phyloP scores from a whole-genome alignment of 768 basidiomycete genomes.

The Panellus pusillus region DNA sequence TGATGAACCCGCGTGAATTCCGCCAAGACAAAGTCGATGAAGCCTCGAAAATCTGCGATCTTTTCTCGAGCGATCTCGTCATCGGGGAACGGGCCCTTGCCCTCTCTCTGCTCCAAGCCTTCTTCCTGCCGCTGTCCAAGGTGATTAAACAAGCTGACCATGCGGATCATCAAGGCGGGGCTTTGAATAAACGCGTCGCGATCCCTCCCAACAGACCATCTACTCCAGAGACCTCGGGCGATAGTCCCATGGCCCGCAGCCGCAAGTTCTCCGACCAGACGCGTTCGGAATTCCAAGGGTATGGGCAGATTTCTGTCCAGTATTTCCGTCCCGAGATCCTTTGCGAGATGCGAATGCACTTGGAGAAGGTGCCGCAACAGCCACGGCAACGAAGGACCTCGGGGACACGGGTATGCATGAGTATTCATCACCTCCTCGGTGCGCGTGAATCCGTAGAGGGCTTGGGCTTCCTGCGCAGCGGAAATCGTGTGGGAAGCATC shows the following conservation, averaged over 20 bases:
- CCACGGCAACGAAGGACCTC: slow-evolving; percentile 46
- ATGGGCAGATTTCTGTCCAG: slow-evolving; percentile 41
- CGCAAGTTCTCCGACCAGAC: slow-evolving; percentile 50
- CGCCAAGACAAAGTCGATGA: slow-evolving; percentile 46
- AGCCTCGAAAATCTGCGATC: slow-evolving; percentile 31
- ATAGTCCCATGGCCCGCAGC: slow-evolving; percentile 44
- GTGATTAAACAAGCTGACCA: slow-evolving; percentile 48
- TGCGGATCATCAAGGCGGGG: slow-evolving; percentile 45
- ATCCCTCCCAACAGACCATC: slow-evolving; percentile 46
- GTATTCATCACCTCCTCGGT: slow-evolving; percentile 28
- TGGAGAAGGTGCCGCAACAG: slow-evolving; percentile 50
- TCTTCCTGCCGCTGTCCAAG: slow-evolving; percentile 24
- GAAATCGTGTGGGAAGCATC: slow-evolving; percentile 32
- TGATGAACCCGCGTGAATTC: slow-evolving; percentile 43
- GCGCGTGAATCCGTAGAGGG: slow-evolving; percentile 49
- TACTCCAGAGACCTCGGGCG: slow-evolving; percentile 59
- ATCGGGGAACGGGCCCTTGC: slow-evolving; percentile 1
- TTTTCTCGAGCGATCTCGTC: slow-evolving; percentile 13
- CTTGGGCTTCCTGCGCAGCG: slow-evolving; percentile 36
- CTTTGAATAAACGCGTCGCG: slow-evolving; percentile 42
- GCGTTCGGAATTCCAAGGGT: slow-evolving; percentile 44
- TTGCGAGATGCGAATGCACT: slow-evolving; percentile 45
- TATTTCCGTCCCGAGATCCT: slow-evolving; percentile 50
- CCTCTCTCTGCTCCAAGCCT: slow-evolving; percentile 8
- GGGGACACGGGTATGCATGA: slow-evolving; percentile 53